Base-by-base conservation (phyloP, 1,284 basidiomycete species). In the Jaminaea rosea region DNA sequence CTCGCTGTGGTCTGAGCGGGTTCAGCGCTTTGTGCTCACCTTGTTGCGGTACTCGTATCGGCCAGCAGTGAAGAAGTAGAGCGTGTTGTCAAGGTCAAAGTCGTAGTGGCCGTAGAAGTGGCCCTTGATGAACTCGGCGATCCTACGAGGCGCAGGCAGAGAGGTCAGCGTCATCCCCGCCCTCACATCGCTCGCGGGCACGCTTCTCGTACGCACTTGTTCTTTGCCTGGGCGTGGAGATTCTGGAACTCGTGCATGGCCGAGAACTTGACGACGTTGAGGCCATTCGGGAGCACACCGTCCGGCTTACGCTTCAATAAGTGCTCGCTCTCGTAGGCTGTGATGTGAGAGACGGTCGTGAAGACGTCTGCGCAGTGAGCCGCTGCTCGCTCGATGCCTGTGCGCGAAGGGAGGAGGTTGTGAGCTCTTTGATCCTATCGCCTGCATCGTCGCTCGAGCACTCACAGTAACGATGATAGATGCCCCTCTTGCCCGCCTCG, bases 21-120 rank as follows among this genome's bases (percentile, higher is more conserved):
- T n/a, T n/a, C n/a, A n/a, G n/a, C n/a, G n/a, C n/a, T n/a, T n/a
- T n/a, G n/a, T n/a, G n/a, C n/a, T n/a, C n/a, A n/a, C n/a, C 80
- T 98, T 98, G 80, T 98, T 98, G 44, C 93, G 82, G 77, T 94
- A 97, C 76, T 98, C 93, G 77, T 98, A 98, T 46, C 93, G 83
- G 44, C 93, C 93, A n/a, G 93, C 93, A 13, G 90, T 97, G 79
- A 98, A 98, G 81, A 96, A 84, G 78, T 98, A 98, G 57, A 98
- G 80, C 2, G 92, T 97, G 76, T 96, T 93, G 41, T 97, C 90
- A n/a, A 77, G 80, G 75, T 93, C 88, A 74, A 93, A 94, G 76
- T 94, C 86, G 75, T 88, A 92, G 75, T 94, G 87, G 9, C 93
- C 92, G 75, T 97, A 98, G 77, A 98, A 98, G 76, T 98, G 93